These are phyloP conservation scores for Hsuehochloa calcarea DNA, from an alignment of 176 grass and related monocot species.

Conservation along the genomic window DNA sequence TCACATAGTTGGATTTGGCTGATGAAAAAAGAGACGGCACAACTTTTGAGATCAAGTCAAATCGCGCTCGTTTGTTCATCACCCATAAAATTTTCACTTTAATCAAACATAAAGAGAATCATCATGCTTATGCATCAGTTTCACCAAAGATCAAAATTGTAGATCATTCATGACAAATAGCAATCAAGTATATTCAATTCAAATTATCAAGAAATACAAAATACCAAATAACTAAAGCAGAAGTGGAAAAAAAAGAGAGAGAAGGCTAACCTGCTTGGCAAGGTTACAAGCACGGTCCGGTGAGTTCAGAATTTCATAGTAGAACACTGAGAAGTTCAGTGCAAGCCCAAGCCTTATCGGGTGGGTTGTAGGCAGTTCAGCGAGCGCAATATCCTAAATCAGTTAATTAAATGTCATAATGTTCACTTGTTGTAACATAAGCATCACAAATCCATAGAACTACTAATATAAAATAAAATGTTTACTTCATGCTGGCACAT, in stretches of 20 bases:
- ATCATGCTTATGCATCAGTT: neutral
- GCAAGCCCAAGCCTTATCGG: slow-evolving; percentile 65
- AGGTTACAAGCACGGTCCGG: slow-evolving; percentile 59
- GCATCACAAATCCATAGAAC: neutral
- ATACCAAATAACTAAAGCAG: neutral
- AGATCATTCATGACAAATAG: neutral
- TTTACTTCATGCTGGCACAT: neutral
- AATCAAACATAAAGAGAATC: neutral
- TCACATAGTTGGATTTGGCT: neutral
- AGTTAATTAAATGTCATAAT: neutral
- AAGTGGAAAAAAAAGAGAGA: neutral
- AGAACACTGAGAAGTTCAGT: slow-evolving; percentile 62
- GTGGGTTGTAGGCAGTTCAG: slow-evolving; percentile 56
- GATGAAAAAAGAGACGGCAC: neutral
- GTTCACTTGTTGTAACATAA: neutral
- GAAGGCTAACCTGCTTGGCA: slow-evolving; percentile 54
- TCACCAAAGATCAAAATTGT: neutral
- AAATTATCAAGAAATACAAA: neutral
- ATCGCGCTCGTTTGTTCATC: neutral
- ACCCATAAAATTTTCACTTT: neutral
- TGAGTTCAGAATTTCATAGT: slow-evolving; percentile 62
- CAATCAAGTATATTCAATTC: neutral
- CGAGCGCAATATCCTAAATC: slow-evolving; percentile 44
- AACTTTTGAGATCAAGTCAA: neutral
- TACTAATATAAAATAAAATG: neutral